phyloP scores from a whole-genome alignment of 495 filamentous ascomycete species.

The Antarctomyces pellizariae region DNA sequence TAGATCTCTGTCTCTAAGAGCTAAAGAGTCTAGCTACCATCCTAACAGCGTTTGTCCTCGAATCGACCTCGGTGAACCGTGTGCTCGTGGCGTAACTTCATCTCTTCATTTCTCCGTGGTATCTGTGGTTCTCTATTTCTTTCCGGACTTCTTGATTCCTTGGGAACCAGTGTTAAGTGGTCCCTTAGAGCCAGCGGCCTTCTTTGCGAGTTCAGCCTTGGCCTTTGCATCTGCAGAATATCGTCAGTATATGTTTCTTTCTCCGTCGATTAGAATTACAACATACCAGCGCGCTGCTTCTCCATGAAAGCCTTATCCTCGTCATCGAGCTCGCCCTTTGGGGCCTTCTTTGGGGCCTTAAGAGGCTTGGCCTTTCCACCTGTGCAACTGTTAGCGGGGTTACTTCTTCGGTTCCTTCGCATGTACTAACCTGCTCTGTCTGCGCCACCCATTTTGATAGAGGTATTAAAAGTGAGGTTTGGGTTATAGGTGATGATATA shows the following conservation, averaged over 20 bases:
- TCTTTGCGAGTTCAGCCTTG: slow-evolving; percentile 46
- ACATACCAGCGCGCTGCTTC: slow-evolving; percentile 49
- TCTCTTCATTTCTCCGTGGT: neutral
- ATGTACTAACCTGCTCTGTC: slow-evolving; percentile 15
- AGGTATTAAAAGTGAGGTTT: too few relatives aligned
- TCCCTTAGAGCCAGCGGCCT: slow-evolving; percentile 29
- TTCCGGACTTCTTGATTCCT: slow-evolving; percentile 80
- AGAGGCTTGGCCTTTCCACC: slow-evolving; percentile 73
- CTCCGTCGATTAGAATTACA: neutral
- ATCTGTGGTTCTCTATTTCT: slow-evolving; percentile 34
- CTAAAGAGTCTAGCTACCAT: too few relatives aligned
- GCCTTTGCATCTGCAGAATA: slow-evolving; percentile 42
- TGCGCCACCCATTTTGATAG: slow-evolving; percentile 16
- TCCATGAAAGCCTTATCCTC: slow-evolving; percentile 53
- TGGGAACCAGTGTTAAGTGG: slow-evolving; percentile 49
- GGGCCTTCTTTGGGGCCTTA: slow-evolving; percentile 56
- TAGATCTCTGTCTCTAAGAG: too few relatives aligned
- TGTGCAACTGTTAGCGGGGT: slow-evolving; percentile 13
- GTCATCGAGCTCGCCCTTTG: slow-evolving; percentile 45
- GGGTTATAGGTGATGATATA: too few relatives aligned
- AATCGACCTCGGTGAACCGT: too few relatives aligned
- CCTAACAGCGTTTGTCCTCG: too few relatives aligned
- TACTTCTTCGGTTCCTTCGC: slow-evolving; percentile 1
- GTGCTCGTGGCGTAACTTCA: too few relatives aligned
- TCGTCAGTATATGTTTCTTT: slow-evolving; percentile 5